Conservation (phyloP, 1,284 basidiomycete species). For the Cutaneotrichosporon mucoides region DNA sequence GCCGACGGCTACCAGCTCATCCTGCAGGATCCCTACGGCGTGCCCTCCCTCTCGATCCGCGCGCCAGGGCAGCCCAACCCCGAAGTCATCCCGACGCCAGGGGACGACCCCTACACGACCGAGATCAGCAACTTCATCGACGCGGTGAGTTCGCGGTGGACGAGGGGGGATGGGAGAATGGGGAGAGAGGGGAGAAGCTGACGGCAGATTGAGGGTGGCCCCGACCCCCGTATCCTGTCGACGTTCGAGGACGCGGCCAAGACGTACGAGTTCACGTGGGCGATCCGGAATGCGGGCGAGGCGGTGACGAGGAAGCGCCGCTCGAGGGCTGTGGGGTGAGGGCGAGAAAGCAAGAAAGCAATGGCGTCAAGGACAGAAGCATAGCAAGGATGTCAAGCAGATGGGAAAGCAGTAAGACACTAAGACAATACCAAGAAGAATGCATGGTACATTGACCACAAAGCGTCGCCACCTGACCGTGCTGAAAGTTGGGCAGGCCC, state of each 20-base stretch:
- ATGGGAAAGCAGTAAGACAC: too few species aligned
- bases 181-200: neutral
- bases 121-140: conserved; percentile 50
- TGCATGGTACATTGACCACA: too few species aligned
- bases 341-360: too few species aligned
- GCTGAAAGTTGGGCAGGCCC: too few species aligned
- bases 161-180: too few species aligned
- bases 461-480: too few species aligned
- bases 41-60: conserved; percentile 46
- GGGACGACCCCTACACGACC: conserved; percentile 50
- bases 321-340: neutral
- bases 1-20: conserved; percentile 44
- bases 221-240: conserved; percentile 40
- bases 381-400: too few species aligned
- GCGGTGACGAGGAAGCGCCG: conserved; percentile 20
- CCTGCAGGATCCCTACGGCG: conserved; percentile 48
- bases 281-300: conserved; percentile 33
- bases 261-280: conserved; percentile 63
- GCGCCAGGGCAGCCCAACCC: conserved; percentile 44
- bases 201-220: conserved; percentile 36
- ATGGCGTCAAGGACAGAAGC: too few species aligned
- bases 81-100: conserved; percentile 27
- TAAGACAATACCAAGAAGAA: too few species aligned
- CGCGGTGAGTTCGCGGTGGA: conserved; percentile 23
- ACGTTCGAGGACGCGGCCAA: conserved; percentile 67